Conservation (phyloP, 2,329 filamentous ascomycete species). For the Scedosporium boydii region DNA sequence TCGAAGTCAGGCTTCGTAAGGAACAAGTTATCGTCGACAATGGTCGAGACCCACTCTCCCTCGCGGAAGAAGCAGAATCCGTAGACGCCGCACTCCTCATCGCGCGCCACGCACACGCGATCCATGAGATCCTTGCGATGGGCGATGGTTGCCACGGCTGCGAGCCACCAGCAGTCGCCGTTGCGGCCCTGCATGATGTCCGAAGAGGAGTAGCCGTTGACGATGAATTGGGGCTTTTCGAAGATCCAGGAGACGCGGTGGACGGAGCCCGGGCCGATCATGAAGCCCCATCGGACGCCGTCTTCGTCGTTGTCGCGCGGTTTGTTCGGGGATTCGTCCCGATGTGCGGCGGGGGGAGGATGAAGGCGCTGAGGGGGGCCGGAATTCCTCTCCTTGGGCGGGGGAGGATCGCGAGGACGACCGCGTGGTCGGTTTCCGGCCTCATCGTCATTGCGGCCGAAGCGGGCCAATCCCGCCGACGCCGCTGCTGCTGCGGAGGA, state of each 20-base stretch:
- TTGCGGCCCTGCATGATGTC: conserved; percentile 71
- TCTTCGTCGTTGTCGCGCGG: neutral
- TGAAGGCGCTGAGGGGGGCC: neutral
- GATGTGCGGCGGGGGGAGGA: neutral
- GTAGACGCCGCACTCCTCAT: conserved; percentile 69
- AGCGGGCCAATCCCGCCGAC: neutral
- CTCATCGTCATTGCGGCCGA: neutral
- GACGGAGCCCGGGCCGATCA: conserved; percentile 23
- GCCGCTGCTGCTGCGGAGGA: too few relatives aligned
- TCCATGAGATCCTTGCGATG: conserved; percentile 51
- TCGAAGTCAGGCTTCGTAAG: conserved; percentile 31
- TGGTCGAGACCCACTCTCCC: conserved; percentile 58
- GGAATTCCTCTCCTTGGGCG: neutral
- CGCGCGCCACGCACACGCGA: conserved; percentile 60
- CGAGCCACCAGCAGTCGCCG: conserved; percentile 82
- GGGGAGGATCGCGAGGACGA: neutral
- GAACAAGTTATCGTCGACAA: conserved; percentile 47
- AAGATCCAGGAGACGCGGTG: conserved; percentile 51
- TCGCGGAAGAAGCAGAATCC: conserved; percentile 80
- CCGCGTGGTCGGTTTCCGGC: neutral
- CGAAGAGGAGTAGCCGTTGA: conserved; percentile 67
- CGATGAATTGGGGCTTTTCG: conserved; percentile 65
- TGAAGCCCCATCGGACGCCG: neutral
- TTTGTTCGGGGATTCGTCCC: conserved; percentile 10
- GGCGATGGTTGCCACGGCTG: conserved; percentile 21